Conservation (phyloP, 2,329 filamentous ascomycete species). For the Mariannaea elegans region DNA sequence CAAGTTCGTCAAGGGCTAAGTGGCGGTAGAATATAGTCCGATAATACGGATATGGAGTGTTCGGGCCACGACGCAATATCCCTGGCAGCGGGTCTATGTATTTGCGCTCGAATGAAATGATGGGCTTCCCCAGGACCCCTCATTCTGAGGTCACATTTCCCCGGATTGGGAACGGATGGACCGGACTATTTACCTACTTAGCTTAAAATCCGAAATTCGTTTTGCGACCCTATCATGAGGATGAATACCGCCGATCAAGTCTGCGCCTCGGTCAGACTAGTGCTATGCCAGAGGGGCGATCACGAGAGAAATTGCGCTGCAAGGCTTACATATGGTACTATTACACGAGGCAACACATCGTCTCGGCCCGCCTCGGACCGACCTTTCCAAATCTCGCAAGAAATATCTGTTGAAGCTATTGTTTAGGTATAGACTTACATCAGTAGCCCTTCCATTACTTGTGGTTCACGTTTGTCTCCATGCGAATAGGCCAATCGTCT, state of each 20-base stretch:
- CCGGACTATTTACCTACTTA: slow-evolving; percentile 10
- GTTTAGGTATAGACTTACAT: too few species aligned
- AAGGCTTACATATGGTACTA: too few species aligned
- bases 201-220: background rate
- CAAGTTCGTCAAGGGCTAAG: background rate
- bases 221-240: slow-evolving; percentile 17
- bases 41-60: background rate
- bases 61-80: slow-evolving; percentile 1
- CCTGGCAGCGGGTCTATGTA: slow-evolving; percentile 3
- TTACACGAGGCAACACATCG: too few species aligned
- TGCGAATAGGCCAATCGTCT: too few species aligned
- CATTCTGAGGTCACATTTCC: slow-evolving; percentile 13
- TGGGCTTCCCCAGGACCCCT: slow-evolving; percentile 2
- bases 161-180: slow-evolving; percentile 19
- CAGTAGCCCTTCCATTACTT: too few species aligned
- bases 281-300: background rate
- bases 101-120: slow-evolving; percentile 20
- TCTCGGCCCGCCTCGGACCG: too few species aligned
- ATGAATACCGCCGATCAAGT: background rate
- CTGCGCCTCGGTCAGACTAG: background rate
- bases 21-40: slow-evolving; percentile 1
- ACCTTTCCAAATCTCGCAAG: too few species aligned
- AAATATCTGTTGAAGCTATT: too few species aligned
- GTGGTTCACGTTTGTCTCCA: too few species aligned
- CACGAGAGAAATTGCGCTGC: too few species aligned